Evolutionary conservation across 257 asterid genomes (phyloP).

Genomic region (Nicotiana paniculata): DNA sequence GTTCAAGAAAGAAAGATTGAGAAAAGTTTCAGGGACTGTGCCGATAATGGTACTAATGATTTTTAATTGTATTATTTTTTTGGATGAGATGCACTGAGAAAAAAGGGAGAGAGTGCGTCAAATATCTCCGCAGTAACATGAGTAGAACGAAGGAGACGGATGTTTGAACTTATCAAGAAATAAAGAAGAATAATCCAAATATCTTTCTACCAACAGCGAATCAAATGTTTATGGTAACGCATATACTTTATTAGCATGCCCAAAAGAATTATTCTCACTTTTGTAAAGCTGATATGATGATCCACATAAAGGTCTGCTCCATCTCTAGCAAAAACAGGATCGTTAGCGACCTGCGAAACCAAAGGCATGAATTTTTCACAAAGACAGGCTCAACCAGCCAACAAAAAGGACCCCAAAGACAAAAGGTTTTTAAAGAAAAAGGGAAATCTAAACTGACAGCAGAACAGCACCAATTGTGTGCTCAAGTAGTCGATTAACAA

Average conservation of each 20-base stretch:
- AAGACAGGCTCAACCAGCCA: background rate
- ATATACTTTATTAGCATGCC: background rate
- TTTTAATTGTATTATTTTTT: background rate
- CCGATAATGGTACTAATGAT: background rate
- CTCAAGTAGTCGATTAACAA: background rate
- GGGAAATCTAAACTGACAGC: background rate
- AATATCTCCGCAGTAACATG: background rate
- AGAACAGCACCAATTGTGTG: background rate
- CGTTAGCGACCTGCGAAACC: conserved; percentile 60
- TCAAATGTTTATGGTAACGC: background rate
- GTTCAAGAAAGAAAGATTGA: background rate
- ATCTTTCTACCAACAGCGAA: background rate
- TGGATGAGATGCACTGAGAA: background rate
- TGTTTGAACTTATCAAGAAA: background rate
- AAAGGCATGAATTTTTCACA: background rate
- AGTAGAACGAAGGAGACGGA: background rate
- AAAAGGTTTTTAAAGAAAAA: background rate
- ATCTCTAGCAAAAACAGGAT: conserved; percentile 63
- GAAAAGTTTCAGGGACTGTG: background rate
- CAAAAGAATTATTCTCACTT: conserved; percentile 41
- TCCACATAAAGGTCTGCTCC: conserved; percentile 90
- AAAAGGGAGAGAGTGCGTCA: background rate
- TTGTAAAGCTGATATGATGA: conserved; percentile 62
- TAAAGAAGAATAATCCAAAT: background rate
- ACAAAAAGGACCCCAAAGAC: conserved; percentile 8